Evolutionary conservation across 305 asterid genomes (phyloP), one percentile per base, ranked within the genome.

Genomic region (Salvia sclarea): DNA sequence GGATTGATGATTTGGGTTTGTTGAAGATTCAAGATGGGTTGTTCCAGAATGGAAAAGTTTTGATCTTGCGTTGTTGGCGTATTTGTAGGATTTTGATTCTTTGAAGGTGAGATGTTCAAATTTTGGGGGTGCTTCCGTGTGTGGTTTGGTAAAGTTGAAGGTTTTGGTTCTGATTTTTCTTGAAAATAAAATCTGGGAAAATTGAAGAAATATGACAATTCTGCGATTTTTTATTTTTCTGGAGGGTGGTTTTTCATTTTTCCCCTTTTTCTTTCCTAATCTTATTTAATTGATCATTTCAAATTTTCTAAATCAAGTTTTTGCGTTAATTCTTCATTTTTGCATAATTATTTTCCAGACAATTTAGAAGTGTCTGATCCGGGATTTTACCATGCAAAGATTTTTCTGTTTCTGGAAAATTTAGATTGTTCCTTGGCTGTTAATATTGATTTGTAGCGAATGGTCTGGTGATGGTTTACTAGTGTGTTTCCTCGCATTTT

Each of bases 31-130:
- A 47, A 45, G 74, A 55, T 70, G 74, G 70, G 64, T 41, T 57
- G 10, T 75, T 77, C 65, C 7, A 0, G 61, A 49, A 10, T 14
- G 38, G 30, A 71, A 61, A 62, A 43, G 20, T 31, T 30, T 40
- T 75, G 78, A 68, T 81, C 76, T 68, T 61, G 77, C 70, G 48
- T 49, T 49, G 31, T 79, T 56, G 66, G 18, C 62, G 59, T n/a
- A n/a, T n/a, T n/a, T n/a, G n/a, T n/a, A n/a, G n/a, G 48, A 49
- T 56, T 54, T 70, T 61, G 58, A 18, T 52, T 57, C 1, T 70
- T 56, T 72, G 66, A 79, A 81, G 91, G 91, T 83, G 81, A 83
- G 91, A 62, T 78, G 68, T 79, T 82, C 84, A 64, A 2, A 58
- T 64, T 73, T 38, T 9, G 59, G 64, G 43, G 72, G 13, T 45